Percentiles rank a stretch among this genome's conserved stretches.
Evolutionary conservation across 1,139 yeast species (phyloP).

Genomic region (Saccharomycopsis hybrid): DNA sequence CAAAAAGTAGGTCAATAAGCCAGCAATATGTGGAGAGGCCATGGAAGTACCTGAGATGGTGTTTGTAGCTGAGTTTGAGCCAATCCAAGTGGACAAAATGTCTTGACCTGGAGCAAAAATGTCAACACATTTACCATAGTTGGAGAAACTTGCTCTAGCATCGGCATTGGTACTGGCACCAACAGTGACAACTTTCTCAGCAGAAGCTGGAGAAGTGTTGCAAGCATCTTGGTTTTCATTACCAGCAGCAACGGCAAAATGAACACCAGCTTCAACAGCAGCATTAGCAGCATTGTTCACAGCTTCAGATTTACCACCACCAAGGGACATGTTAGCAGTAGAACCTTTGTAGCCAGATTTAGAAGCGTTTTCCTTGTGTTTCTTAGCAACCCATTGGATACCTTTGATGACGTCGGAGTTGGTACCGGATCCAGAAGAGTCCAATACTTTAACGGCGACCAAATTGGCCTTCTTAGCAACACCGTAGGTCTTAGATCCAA

Average conservation of each 20-base stretch:
- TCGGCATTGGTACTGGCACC: slow-evolving; percentile 47
- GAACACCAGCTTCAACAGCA: slow-evolving; percentile 62
- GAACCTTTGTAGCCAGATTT: slow-evolving; percentile 74
- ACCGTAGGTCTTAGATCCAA: slow-evolving; percentile 69
- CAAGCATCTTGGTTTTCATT: slow-evolving; percentile 43
- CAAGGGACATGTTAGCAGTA: slow-evolving; percentile 83
- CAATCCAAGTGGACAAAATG: slow-evolving; percentile 58
- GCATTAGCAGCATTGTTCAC: slow-evolving; percentile 79
- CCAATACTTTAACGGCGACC: slow-evolving; percentile 73
- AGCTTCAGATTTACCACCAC: slow-evolving; percentile 80
- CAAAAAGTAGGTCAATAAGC: slow-evolving; percentile 12
- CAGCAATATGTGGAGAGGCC: slow-evolving; percentile 17
- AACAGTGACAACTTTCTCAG: slow-evolving; percentile 52
- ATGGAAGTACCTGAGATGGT: slow-evolving; percentile 49
- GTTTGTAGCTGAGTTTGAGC: slow-evolving; percentile 75
- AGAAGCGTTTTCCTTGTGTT: slow-evolving; percentile 57
- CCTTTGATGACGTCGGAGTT: slow-evolving; percentile 59
- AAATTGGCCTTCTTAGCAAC: slow-evolving; percentile 69
- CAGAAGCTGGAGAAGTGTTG: slow-evolving; percentile 56
- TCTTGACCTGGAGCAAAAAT: slow-evolving; percentile 59
- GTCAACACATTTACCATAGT: slow-evolving; percentile 62
- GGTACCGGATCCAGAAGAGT: slow-evolving; percentile 48
- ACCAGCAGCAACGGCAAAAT: slow-evolving; percentile 8
- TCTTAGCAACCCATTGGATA: slow-evolving; percentile 49
- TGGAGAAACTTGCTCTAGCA: slow-evolving; percentile 48